A percentile compares a stretch with the other conserved stretches of the same genome.
Evolutionary conservation across 2,329 filamentous ascomycete genomes (phyloP).

Genomic region (Shiraia sp.): DNA sequence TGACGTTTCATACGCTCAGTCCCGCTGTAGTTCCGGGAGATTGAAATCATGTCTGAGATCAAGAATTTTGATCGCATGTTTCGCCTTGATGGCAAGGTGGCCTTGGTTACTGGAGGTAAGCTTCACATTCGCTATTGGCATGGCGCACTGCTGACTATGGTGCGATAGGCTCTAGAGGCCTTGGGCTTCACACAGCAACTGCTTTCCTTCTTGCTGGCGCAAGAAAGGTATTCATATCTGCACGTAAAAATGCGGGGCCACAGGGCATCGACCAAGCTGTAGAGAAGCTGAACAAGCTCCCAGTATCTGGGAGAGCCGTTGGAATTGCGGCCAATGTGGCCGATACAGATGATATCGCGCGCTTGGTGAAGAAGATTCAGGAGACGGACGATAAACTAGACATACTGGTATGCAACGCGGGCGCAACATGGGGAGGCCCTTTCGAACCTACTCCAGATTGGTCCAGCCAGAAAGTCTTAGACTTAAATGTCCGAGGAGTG

Average conservation of each 20-base stretch:
- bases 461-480: conserved; percentile 42
- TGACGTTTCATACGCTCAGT: neutral
- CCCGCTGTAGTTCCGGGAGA: conserved; percentile 3
- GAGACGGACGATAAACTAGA: conserved; percentile 39
- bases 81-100: conserved; percentile 43
- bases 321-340: conserved; percentile 46
- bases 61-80: conserved; percentile 41
- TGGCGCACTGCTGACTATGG: neutral
- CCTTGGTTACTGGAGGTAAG: conserved; percentile 42
- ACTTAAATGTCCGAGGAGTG: conserved; percentile 46
- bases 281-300: conserved; percentile 43
- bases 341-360: conserved; percentile 40
- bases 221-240: conserved; percentile 45
- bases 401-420: conserved; percentile 47
- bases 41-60: conserved; percentile 35
- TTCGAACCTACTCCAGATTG: conserved; percentile 45
- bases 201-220: conserved; percentile 47
- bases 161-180: conserved; percentile 43
- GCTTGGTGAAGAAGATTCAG: conserved; percentile 37
- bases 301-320: conserved; percentile 38
- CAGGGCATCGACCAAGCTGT: conserved; percentile 46
- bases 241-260: conserved; percentile 43
- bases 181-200: conserved; percentile 46
- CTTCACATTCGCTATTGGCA: neutral
- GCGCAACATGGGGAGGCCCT: conserved; percentile 45